Evolutionary conservation across 495 filamentous ascomycete species (phyloP), one percentile per base, ranked within the genome.

Genomic region (Glonium stellatum): DNA sequence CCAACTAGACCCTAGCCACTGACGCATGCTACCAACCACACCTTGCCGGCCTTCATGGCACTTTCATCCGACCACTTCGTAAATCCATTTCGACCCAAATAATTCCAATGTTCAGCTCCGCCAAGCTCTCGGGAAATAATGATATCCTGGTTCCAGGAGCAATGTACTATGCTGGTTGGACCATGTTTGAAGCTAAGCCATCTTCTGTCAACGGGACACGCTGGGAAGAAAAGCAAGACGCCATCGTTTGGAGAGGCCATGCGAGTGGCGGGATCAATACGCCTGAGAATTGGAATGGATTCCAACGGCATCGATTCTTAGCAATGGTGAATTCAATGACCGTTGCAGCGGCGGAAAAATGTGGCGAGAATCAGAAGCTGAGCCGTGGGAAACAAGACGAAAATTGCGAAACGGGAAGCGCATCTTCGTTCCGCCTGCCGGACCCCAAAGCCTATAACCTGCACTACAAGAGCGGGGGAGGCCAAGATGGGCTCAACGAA

Each of bases 141-240:
- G 88, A 91, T 58, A 87, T 91, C 61, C 78, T 90, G 25, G 84
- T 92, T 59, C 87, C 87, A 1, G 84, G 85, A 0, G 84, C 88
- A 54, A 88, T 89, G 84, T 90, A 90, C 71, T 85, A 83, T 74
- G 77, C 80, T 57, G 76, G 87, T n/a, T 86, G 90, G 49, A 74
- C 79, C 56, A 80, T 85, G 15, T 91, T 88, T 41, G 31, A 57
- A 23, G 21, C 18, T 5, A 15, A 47, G 73, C 78, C 76, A 3
- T 83, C 83, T 51, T 75, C 77, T 57, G 72, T 70, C 31, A 73
- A 78, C 21, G 72, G 75, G 12, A 47, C 59, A 0, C 60, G 72
- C 10, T 89, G 86, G 87, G 65, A 69, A 1, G 51, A 77, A n/a
- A 89, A 89, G 69, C 60, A 69, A n/a, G 68, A 80, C 49, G 70